A percentile compares a stretch with the other conserved stretches of the same genome.
These are phyloP conservation scores for Elaeis guineensis DNA, from an alignment of 176 grass and related monocot genomes.

Conservation along the genomic window DNA sequence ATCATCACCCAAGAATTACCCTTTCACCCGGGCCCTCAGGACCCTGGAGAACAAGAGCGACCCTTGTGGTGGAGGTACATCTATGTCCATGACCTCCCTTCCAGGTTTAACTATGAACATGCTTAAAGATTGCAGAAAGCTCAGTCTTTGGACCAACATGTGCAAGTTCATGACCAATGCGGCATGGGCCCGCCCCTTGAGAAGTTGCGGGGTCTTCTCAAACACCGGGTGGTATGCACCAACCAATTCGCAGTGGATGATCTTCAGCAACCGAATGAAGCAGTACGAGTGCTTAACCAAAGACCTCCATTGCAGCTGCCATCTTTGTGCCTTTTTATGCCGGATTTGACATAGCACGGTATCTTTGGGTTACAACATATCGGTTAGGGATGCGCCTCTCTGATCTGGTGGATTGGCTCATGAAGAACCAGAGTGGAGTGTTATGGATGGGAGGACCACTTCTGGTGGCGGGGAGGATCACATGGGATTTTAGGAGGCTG, in stretches of 20 bases:
- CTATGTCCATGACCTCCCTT: conserved; percentile 56
- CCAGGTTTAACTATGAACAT: conserved; percentile 64
- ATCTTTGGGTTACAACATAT: conserved; percentile 46
- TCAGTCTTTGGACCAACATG: conserved; percentile 52
- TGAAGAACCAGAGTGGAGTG: conserved; percentile 41
- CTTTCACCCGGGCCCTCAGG: background rate
- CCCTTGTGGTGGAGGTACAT: conserved; percentile 48
- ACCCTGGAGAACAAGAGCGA: conserved; percentile 11
- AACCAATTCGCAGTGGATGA: conserved; percentile 54
- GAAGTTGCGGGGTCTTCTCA: conserved; percentile 30
- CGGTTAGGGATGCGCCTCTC: conserved; percentile 41
- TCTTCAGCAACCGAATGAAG: conserved; percentile 71
- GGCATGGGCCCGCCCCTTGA: conserved; percentile 45
- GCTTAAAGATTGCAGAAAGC: conserved; percentile 43
- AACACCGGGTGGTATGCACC: conserved; percentile 59
- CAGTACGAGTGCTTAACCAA: conserved; percentile 62
- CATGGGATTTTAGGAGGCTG: conserved; percentile 43
- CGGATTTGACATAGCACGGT: conserved; percentile 58
- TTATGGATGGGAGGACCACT: conserved; percentile 68
- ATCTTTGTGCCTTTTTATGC: conserved; percentile 73
- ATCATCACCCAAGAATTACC: background rate
- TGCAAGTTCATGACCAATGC: conserved; percentile 41
- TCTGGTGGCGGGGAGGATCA: conserved; percentile 52
- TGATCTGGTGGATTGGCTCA: conserved; percentile 24
- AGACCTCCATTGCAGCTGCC: conserved; percentile 32